Conservation (phyloP, 495 filamentous ascomycete species). For the Pyrenula aspistea region DNA sequence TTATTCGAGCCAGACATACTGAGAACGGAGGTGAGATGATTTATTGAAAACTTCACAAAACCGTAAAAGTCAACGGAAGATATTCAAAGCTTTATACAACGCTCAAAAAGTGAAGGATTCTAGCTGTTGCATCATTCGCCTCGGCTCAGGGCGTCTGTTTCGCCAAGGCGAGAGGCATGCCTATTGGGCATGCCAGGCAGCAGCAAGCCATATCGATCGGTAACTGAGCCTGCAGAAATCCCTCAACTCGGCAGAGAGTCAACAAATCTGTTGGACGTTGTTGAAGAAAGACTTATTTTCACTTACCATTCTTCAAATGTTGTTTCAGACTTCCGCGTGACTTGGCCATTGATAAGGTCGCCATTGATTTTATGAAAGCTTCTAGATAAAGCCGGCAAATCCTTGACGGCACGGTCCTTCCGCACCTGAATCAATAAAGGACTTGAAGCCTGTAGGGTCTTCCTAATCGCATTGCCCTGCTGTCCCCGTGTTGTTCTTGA, state of each 20-base stretch:
- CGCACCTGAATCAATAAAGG: not conserved
- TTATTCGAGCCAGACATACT: not conserved
- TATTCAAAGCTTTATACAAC: not conserved
- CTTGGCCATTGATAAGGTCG: not conserved
- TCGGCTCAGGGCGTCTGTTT: not conserved
- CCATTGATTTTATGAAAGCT: not conserved
- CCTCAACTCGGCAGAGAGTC: not conserved
- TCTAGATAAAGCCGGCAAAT: not conserved
- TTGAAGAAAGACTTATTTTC: not conserved
- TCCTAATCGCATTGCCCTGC: not conserved
- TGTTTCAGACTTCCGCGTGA: not conserved
- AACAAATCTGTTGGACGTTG: not conserved
- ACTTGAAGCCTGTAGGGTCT: not conserved
- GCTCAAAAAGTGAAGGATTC: not conserved
- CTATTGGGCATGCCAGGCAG: not conserved
- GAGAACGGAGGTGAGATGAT: not conserved
- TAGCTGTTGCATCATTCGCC: not conserved
- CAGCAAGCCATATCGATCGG: not conserved
- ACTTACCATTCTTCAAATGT: not conserved
- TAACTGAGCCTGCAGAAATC: not conserved
- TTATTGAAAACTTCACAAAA: not conserved
- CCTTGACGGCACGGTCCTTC: not conserved
- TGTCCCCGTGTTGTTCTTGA: not conserved
- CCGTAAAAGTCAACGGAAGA: not conserved
- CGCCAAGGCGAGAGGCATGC: not conserved